Conservation (phyloP, 2,329 filamentous ascomycete species). For the Parascedosporium putredinis region DNA sequence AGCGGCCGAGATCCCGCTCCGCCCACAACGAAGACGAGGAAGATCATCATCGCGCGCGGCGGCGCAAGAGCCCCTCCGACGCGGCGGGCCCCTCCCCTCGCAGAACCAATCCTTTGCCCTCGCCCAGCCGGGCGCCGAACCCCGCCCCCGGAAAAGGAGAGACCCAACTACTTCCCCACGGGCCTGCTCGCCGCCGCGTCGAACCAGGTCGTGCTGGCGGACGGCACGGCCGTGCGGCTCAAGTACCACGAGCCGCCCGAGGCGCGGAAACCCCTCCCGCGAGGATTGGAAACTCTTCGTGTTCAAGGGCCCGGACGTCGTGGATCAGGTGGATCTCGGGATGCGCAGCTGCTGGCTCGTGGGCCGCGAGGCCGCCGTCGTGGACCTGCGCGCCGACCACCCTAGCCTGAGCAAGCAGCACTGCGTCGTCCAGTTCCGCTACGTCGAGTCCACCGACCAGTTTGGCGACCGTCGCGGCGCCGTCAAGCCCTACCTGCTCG, state of each 20-base stretch:
- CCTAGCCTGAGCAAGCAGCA: slow-evolving; percentile 93
- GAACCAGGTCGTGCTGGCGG: slow-evolving; percentile 62
- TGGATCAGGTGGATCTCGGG: slow-evolving; percentile 72
- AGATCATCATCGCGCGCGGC: neutral
- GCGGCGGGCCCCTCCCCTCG: slow-evolving; percentile 44
- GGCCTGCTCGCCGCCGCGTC: slow-evolving; percentile 80
- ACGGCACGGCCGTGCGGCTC: slow-evolving; percentile 65
- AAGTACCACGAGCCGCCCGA: slow-evolving; percentile 96
- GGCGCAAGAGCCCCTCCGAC: slow-evolving; percentile 15
- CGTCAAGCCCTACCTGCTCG: slow-evolving; percentile 82
- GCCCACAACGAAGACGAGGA: neutral
- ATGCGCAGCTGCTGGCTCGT: slow-evolving; percentile 82
- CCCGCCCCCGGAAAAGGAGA: slow-evolving; percentile 58
- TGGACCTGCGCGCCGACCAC: slow-evolving; percentile 77
- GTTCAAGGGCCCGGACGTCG: slow-evolving; percentile 72
- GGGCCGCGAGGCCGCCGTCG: slow-evolving; percentile 69
- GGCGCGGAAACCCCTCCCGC: slow-evolving; percentile 74
- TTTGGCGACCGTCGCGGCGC: slow-evolving; percentile 72
- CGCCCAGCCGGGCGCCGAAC: slow-evolving; percentile 18
- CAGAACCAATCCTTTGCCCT: slow-evolving; percentile 51
- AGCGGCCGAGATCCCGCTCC: neutral
- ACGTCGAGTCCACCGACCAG: slow-evolving; percentile 73
- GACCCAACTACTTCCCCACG: slow-evolving; percentile 74
- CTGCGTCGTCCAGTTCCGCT: slow-evolving; percentile 86
- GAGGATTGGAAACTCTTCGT: slow-evolving; percentile 85